These are phyloP conservation scores for Aspergillus sp. DNA, from an alignment of 2,329 filamentous ascomycete genomes.

Conservation along the genomic window DNA sequence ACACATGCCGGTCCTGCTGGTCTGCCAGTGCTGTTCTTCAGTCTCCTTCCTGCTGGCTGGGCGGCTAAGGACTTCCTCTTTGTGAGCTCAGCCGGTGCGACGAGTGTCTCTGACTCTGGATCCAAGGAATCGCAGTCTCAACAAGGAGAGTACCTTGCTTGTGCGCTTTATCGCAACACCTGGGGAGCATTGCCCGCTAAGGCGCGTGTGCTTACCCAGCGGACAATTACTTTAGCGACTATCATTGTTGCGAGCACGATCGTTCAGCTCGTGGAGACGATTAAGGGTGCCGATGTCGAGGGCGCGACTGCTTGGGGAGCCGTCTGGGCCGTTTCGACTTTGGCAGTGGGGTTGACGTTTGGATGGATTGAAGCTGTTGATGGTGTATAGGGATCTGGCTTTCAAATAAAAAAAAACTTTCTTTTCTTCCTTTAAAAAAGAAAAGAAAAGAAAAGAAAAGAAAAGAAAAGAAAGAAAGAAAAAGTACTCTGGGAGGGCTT, in stretches of 20 bases:
- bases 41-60: constrained; percentile 61
- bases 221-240: constrained; percentile 49
- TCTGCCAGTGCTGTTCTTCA: constrained; percentile 38
- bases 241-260: constrained; percentile 50
- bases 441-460: too few species aligned
- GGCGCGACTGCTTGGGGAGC: constrained; percentile 68
- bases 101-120: constrained; percentile 26
- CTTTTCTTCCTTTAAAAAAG: not conserved
- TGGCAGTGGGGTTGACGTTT: constrained; percentile 25
- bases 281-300: constrained; percentile 61
- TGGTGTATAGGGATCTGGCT: constrained; percentile 18
- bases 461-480: too few species aligned
- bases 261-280: constrained; percentile 57
- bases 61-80: constrained; percentile 74
- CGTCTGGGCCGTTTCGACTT: constrained; percentile 59
- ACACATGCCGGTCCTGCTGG: constrained; percentile 58
- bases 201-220: constrained; percentile 57
- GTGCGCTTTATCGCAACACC: constrained; percentile 52
- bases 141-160: constrained; percentile 62
- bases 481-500: not conserved
- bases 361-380: constrained; percentile 37
- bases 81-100: constrained; percentile 43
- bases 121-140: constrained; percentile 48
- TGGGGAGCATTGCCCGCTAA: constrained; percentile 59
- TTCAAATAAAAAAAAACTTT: not conserved